Evolutionary conservation across 1,139 yeast species (phyloP).

Genomic region (Eremothecium sinecaudum): DNA sequence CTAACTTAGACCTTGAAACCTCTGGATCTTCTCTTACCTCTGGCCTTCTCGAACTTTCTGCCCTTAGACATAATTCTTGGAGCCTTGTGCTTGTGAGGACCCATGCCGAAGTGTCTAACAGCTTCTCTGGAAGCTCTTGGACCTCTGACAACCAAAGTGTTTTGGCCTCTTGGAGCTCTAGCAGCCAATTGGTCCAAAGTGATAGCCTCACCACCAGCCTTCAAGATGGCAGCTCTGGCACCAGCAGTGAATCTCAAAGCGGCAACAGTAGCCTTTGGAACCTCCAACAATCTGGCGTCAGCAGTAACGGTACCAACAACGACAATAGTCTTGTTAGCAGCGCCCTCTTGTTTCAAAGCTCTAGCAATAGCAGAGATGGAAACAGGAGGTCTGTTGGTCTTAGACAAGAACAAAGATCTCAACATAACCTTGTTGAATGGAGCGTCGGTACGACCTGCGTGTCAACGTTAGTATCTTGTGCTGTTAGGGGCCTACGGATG

Average conservation of each 20-base stretch:
- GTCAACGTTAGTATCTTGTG: slow-evolving; percentile 20
- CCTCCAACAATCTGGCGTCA: slow-evolving; percentile 85
- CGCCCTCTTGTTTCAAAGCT: slow-evolving; percentile 75
- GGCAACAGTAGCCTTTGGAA: slow-evolving; percentile 97
- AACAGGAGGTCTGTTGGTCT: slow-evolving; percentile 99
- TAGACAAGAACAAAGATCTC: slow-evolving; percentile 89
- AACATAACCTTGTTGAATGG: slow-evolving; percentile 97
- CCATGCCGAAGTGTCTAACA: slow-evolving; percentile 99
- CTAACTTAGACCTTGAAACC: slow-evolving; percentile 97
- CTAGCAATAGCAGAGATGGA: slow-evolving; percentile 86
- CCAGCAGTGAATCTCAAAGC: slow-evolving; percentile 99
- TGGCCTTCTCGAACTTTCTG: slow-evolving; percentile 99
- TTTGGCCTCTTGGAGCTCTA: slow-evolving; percentile 99
- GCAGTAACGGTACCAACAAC: slow-evolving; percentile 99
- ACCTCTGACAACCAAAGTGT: slow-evolving; percentile 97
- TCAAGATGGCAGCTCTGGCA: slow-evolving; percentile 94
- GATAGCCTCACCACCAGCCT: slow-evolving; percentile 99
- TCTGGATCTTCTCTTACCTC: slow-evolving; percentile 99
- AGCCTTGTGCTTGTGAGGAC: slow-evolving; percentile 99
- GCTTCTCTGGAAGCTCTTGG: slow-evolving; percentile 99
- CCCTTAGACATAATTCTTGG: slow-evolving; percentile 97
- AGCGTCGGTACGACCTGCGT: slow-evolving; percentile 91
- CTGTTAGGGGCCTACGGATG: slow-evolving; percentile 13
- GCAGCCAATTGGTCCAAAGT: slow-evolving; percentile 98
- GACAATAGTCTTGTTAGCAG: slow-evolving; percentile 86